These are phyloP conservation scores for Colletotrichum incanum DNA, from an alignment of 2,329 filamentous ascomycete species.

Conservation along the genomic window DNA sequence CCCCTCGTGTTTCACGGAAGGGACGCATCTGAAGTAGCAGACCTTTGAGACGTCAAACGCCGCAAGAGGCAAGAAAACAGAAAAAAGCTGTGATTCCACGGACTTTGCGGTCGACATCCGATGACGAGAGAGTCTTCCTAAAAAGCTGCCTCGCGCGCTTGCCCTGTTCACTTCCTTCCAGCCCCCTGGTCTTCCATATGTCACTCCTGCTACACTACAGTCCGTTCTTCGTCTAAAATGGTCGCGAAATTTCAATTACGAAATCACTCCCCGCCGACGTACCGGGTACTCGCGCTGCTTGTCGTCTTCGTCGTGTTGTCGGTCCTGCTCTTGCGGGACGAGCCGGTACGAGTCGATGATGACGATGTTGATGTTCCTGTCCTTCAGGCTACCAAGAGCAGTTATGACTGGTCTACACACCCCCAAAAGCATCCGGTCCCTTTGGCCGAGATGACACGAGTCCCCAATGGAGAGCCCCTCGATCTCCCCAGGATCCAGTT, in stretches of 20 bases:
- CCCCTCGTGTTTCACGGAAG: conserved; percentile 38
- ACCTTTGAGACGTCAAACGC: conserved; percentile 40
- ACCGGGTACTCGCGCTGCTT: conserved; percentile 36
- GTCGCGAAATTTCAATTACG: conserved; percentile 39
- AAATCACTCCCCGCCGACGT: conserved; percentile 36
- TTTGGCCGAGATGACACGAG: conserved; percentile 41
- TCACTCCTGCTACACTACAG: conserved; percentile 8
- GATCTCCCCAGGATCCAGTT: conserved; percentile 37
- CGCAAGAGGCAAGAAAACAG: conserved; percentile 30
- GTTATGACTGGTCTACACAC: conserved; percentile 46
- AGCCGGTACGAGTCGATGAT: conserved; percentile 10
- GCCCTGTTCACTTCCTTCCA: neutral
- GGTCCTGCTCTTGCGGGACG: conserved; percentile 19
- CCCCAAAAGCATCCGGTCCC: conserved; percentile 41
- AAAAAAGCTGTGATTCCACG: conserved; percentile 8
- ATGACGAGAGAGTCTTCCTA: conserved; percentile 31
- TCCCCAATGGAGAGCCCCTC: conserved; percentile 37
- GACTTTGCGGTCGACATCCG: conserved; percentile 27
- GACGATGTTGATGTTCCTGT: neutral
- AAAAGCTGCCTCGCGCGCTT: conserved; percentile 28
- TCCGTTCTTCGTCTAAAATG: conserved; percentile 28
- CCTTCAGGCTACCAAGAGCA: conserved; percentile 34
- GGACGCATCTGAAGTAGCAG: conserved; percentile 20
- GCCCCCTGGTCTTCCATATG: neutral
- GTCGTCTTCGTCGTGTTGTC: conserved; percentile 35